Evolutionary conservation across 2,329 filamentous ascomycete species (phyloP).

Genomic region (Talaromyces verruculosus): DNA sequence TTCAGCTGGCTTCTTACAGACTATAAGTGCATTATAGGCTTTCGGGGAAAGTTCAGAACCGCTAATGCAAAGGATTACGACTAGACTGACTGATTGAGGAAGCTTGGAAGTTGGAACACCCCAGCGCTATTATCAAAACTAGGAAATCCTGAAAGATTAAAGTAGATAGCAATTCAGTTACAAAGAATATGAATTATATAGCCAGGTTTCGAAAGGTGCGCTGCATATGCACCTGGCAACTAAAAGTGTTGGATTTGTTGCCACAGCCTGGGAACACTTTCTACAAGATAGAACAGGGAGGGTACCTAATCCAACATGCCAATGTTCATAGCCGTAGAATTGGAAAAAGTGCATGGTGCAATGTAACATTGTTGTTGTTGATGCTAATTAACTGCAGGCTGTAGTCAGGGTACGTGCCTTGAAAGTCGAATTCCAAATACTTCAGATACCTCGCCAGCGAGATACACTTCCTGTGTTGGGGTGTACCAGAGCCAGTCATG

Average conservation of each 20-base stretch:
- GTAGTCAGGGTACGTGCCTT: neutral
- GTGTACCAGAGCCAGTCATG: neutral
- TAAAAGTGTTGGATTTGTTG: neutral
- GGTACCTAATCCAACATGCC: neutral
- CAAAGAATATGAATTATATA: neutral
- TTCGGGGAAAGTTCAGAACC: neutral
- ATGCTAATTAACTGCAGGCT: neutral
- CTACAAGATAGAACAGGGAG: neutral
- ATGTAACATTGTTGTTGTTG: neutral
- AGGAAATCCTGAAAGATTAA: neutral
- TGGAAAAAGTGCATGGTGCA: neutral
- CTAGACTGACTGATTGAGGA: neutral
- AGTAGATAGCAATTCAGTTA: neutral
- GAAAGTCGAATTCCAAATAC: neutral
- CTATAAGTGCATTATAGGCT: neutral
- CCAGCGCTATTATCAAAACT: neutral
- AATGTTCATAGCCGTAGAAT: neutral
- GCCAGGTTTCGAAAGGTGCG: neutral
- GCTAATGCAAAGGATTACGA: neutral
- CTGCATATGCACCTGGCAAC: neutral
- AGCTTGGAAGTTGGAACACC: neutral
- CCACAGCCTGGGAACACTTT: neutral
- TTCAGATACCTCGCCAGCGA: neutral
- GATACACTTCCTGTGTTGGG: neutral
- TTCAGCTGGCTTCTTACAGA: neutral